These are phyloP conservation scores for Pseudozyma hubeiensis DNA, from an alignment of 1,284 basidiomycete genomes.

Conservation along the genomic window DNA sequence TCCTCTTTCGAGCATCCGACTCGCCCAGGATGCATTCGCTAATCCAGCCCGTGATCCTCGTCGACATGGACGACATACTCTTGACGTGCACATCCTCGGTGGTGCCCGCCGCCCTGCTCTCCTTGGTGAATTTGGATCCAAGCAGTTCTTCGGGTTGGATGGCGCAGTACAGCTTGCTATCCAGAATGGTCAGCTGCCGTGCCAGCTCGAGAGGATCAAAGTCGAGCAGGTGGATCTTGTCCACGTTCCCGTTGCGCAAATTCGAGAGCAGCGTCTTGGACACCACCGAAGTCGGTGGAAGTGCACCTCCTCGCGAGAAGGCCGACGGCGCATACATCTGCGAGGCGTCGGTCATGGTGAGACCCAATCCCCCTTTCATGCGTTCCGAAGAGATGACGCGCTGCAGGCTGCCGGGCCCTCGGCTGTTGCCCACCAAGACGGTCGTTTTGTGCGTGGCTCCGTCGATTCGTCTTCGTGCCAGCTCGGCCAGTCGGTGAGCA, in stretches of 20 bases:
- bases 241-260: slow-evolving; percentile 71
- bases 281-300: slow-evolving; percentile 77
- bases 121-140: slow-evolving; percentile 65
- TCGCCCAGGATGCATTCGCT: slow-evolving; percentile 70
- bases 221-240: slow-evolving; percentile 79
- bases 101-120: slow-evolving; percentile 40
- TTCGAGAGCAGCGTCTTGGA: slow-evolving; percentile 78
- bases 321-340: slow-evolving; percentile 57
- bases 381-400: slow-evolving; percentile 66
- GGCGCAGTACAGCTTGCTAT: slow-evolving; percentile 66
- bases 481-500: slow-evolving; percentile 71
- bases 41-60: slow-evolving; percentile 71
- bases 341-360: slow-evolving; percentile 48
- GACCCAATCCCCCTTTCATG: slow-evolving; percentile 45
- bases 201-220: slow-evolving; percentile 80
- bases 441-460: slow-evolving; percentile 42
- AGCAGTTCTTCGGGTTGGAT: slow-evolving; percentile 70
- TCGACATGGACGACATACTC: slow-evolving; percentile 70
- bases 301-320: slow-evolving; percentile 36
- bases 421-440: slow-evolving; percentile 42
- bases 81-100: slow-evolving; percentile 64
- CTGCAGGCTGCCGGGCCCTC: slow-evolving; percentile 56
- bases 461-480: slow-evolving; percentile 51
- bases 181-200: slow-evolving; percentile 71
- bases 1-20: slow-evolving; percentile 68